Base-by-base conservation (phyloP, 1,139 yeast genomes). In the Pichia norvegensis region DNA sequence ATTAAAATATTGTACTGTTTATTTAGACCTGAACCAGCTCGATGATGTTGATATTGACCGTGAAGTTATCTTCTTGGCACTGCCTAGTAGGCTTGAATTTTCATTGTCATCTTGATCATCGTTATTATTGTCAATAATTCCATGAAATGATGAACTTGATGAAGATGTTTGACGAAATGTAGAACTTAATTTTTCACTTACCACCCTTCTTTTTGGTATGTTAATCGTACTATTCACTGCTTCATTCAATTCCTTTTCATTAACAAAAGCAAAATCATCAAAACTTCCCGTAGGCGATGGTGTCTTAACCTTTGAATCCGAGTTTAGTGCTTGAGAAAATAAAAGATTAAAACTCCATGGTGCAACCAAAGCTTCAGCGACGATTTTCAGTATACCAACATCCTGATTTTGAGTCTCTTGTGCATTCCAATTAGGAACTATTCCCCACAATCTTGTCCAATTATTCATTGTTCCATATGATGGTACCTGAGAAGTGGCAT, bases 251-350 rank as follows among this genome's bases (percentile, higher is more conserved):
- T 50, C 54, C n/a, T 39, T 44, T 33, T 49, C 45, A 4, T 46
- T 43, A 14, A 52, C 53, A 29, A 52, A 41, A 9, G 50, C 51
- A 42, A 52, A 52, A 35, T 46, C 55, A 33, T 50, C 55, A 44
- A 48, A 46, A 40, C 51, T 50, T 2, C 48, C 38, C 10, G 47
- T 38, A 4, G 50, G 50, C 6, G 48, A 45, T 9, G 46, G 44
- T 4, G 41, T 47, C 17, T 40, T 36, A 11, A 31, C 29, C 7
- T 40, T 19, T 5, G 16, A 19, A 14, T 21, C 36, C 1, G 13
- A 9, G 23, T 3, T 20, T 16, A 4, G 4, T 20, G 22, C 4
- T 35, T 19, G n/a, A 3, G 23, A 8, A 35, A 20, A 35, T 1
- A 5, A 4, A n/a, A 35, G 13, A 4, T 4, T 13, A 19, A 5